Evolutionary conservation across 441 rosid species (phyloP).

Genomic region (Brassica hybrid): DNA sequence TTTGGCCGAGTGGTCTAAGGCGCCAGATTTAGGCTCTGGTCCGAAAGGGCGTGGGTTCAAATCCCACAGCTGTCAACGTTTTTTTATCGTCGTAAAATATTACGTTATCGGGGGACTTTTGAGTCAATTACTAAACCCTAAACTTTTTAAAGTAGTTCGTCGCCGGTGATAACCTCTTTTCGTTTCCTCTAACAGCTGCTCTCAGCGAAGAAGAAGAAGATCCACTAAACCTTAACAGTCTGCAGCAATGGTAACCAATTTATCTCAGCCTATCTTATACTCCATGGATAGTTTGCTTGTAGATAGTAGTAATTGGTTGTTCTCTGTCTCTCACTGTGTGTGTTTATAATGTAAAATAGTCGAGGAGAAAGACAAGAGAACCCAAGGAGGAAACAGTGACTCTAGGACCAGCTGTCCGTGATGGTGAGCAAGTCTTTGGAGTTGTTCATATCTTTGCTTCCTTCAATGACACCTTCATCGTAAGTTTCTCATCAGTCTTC

Average conservation of each 20-base stretch:
- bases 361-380: conserved; percentile 64
- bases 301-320: background rate
- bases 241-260: conserved; percentile 14
- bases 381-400: conserved; percentile 76
- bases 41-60: conserved; percentile 99
- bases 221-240: background rate
- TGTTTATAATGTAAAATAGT: conserved; percentile 35
- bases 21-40: conserved; percentile 99
- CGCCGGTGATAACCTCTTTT: background rate
- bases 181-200: conserved; percentile 7
- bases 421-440: conserved; percentile 78
- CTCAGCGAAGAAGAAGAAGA: conserved; percentile 26
- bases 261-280: background rate
- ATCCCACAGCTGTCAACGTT: conserved; percentile 85
- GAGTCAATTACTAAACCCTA: background rate
- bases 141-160: background rate
- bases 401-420: conserved; percentile 75
- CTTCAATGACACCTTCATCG: conserved; percentile 75
- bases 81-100: background rate
- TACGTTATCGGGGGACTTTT: background rate
- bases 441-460: conserved; percentile 85
- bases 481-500: background rate
- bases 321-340: background rate
- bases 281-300: background rate
- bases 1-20: conserved; percentile 99